phyloP scores from a whole-genome alignment of 2,329 filamentous ascomycete genomes.

The Hymenoscyphus repandus region DNA sequence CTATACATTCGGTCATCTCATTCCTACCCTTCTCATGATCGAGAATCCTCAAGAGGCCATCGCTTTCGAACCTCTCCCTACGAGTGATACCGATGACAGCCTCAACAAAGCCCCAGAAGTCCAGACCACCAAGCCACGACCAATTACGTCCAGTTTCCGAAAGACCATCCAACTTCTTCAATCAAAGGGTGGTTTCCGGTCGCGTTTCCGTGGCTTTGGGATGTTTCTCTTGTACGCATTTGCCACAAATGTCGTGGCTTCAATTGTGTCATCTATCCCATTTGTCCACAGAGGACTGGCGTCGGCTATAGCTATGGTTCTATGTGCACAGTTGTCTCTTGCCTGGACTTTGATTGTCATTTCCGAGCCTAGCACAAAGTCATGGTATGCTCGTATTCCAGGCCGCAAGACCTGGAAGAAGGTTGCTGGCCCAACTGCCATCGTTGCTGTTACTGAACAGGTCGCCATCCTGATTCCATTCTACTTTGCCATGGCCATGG shows the following conservation, averaged over 20 bases:
- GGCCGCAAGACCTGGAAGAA: slow-evolving; percentile 60
- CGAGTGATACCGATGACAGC: slow-evolving; percentile 30
- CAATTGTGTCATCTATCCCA: slow-evolving; percentile 40
- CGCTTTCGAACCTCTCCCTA: slow-evolving; percentile 39
- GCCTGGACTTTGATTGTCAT: slow-evolving; percentile 86
- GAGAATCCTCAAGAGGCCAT: slow-evolving; percentile 50
- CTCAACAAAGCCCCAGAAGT: slow-evolving; percentile 36
- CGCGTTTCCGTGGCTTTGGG: slow-evolving; percentile 64
- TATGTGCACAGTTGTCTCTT: slow-evolving; percentile 63
- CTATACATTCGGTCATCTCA: slow-evolving; percentile 56
- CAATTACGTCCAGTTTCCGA: slow-evolving; percentile 57
- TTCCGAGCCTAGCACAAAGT: slow-evolving; percentile 56
- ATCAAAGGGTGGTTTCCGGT: slow-evolving; percentile 56
- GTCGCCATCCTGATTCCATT: slow-evolving; percentile 44
- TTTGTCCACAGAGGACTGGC: slow-evolving; percentile 40
- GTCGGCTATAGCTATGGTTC: slow-evolving; percentile 52
- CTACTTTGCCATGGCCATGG: slow-evolving; percentile 41
- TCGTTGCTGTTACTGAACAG: slow-evolving; percentile 55
- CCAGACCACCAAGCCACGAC: slow-evolving; percentile 44
- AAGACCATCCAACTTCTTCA: slow-evolving; percentile 56
- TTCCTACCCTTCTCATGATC: slow-evolving; percentile 58
- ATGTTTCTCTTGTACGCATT: slow-evolving; percentile 44
- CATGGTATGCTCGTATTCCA: slow-evolving; percentile 62
- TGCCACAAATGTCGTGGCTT: slow-evolving; percentile 23
- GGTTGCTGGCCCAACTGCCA: slow-evolving; percentile 61